Evolutionary conservation across 2,329 filamentous ascomycete genomes (phyloP), one percentile per base, ranked within the genome.

Genomic region (Verticillium nubilum): DNA sequence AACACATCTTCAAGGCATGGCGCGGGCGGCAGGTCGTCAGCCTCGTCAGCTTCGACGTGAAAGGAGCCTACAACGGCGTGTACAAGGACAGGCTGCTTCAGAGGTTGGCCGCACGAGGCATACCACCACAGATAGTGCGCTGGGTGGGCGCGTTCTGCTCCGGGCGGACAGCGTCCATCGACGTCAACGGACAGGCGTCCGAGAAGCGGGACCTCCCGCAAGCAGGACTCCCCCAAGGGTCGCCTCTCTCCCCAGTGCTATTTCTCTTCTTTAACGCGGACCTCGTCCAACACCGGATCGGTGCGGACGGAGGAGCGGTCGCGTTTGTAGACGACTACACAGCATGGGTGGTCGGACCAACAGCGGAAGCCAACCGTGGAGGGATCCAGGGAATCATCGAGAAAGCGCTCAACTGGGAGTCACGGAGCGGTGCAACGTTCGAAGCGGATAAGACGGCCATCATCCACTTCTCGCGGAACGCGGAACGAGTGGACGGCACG

Each of bases 21-120:
- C 29, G 33, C 33, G 33, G 33, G 4, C 33, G 33, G 33, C 67
- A 68, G 61, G 67, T 71, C 9, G 61, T 74, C 7, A 73, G 69
- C 56, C 64, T 75, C 10, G 64, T 74, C 55, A 72, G 68, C 58
- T 76, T 76, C 55, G 70, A 77, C 63, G 65, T 77, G 1, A 76
- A 77, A 62, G 72, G 73, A 23, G 74, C 72, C 56, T 77, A 74
- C 59, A 77, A 77, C 55, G 66, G 74, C n/a, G 72, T 77, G 19
- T 73, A 63, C 27, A 73, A 73, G 59, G 67, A 73, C 52, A 59
- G 70, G 63, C 59, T 67, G 13, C 28, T 67, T 29, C 52, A 65
- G 53, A 63, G 62, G 56, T 57, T 68, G 50, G 55, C 50, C 28
- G 65, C 62, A 15, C 54, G 69, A 58, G 64, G 65, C 6, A 66